phyloP scores from a whole-genome alignment of 257 asterid genomes.

The Gynochthodes officinalis region DNA sequence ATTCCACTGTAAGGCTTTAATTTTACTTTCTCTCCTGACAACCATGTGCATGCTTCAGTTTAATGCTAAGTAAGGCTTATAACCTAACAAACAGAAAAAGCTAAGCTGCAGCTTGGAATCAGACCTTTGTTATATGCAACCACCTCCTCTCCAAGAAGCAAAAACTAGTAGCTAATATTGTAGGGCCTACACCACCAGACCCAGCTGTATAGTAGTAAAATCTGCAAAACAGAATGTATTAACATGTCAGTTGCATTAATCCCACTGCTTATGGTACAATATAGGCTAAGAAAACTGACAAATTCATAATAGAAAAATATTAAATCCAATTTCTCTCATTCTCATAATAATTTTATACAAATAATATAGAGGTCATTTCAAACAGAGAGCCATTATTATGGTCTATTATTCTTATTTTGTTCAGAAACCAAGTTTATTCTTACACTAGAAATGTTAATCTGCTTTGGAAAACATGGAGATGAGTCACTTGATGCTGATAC shows the following conservation, averaged over 20 bases:
- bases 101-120: constrained; percentile 8
- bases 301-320: background rate
- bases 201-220: constrained; percentile 96
- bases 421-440: background rate
- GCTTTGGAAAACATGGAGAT: background rate
- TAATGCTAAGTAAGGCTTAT: constrained; percentile 1
- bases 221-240: constrained; percentile 36
- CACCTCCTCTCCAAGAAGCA: constrained; percentile 96
- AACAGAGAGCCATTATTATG: background rate
- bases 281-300: background rate
- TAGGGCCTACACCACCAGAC: constrained; percentile 96
- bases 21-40: constrained; percentile 65
- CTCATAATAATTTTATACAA: background rate
- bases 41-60: constrained; percentile 8
- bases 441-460: background rate
- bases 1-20: constrained; percentile 89
- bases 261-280: background rate
- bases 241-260: background rate
- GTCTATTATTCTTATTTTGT: background rate
- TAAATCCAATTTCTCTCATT: background rate
- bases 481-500: background rate
- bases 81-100: background rate
- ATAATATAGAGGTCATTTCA: background rate
- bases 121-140: constrained; percentile 88
- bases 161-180: constrained; percentile 88